Evolutionary conservation across 106 monocot species (phyloP), one percentile per base, ranked within the genome.

Genomic region (Acorus gramineus): DNA sequence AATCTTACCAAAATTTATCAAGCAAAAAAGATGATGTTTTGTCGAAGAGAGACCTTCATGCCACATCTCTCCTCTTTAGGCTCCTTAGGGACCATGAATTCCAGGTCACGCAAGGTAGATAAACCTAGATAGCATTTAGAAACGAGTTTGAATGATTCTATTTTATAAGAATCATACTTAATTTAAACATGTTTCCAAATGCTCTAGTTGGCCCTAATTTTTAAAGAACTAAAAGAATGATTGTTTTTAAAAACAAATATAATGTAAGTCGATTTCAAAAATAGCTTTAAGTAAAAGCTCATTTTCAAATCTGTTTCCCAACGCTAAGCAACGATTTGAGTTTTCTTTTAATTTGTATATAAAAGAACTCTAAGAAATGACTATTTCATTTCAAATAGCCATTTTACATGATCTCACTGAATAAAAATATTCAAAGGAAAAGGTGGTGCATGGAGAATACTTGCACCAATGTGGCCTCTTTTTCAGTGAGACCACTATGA

Each of bases 11-110:
- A 8, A 53, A 14, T 1, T 47, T 59, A 8, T 7, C 65, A 2
- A 57, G 45, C 4, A 43, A 51, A 42, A 70, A 52, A 4, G 47
- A 67, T 10, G 46, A 69, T 64, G 28, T 28, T 28, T 28, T 28
- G 1, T 28, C 28, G 28, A 28, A 28, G 28, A 28, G 1, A 28
- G 46, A 53, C 8, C 56, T 77, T 28, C 11, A 51, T 46, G 44
- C 47, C 42, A 62, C 52, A 46, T 57, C 77, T 11, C 49, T 77
- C 45, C 44, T 48, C 6, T 77, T 77, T 47, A 72, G 77, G 64
- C 59, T 72, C 46, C 61, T 77, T 48, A 66, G 72, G 44, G 52
- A 77, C 9, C 66, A 66, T 53, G 52, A 61, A 47, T 56, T 57
- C 52, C 44, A 53, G 4, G 47, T 57, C 4, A 56, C 64, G 10